Percentiles rank a stretch among this genome's conserved stretches.
phyloP scores from a whole-genome alignment of 257 asterid species.

The Solanum ahanhuiri region DNA sequence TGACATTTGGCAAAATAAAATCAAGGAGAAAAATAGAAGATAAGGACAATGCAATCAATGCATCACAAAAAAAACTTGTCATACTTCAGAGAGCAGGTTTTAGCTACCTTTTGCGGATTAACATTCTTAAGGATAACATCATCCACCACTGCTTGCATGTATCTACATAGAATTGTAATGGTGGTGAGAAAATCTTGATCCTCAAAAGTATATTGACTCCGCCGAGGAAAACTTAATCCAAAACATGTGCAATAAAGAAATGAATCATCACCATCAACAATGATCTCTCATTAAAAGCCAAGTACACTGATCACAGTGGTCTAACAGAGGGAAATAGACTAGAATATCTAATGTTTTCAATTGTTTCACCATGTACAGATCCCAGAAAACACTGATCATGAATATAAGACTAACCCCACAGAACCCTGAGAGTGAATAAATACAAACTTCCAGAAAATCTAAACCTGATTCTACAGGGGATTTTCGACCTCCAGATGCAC shows the following conservation, averaged over 20 bases:
- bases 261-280: not conserved
- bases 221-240: not conserved
- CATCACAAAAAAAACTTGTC: not conserved
- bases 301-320: not conserved
- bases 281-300: not conserved
- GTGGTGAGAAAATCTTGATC: not conserved
- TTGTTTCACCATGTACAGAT: not conserved
- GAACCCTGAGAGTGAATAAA: not conserved
- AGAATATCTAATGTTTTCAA: not conserved
- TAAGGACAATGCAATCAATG: not conserved
- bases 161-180: constrained; percentile 34
- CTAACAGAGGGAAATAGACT: not conserved
- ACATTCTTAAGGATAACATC: constrained; percentile 64
- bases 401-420: not conserved
- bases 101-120: constrained; percentile 63
- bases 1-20: constrained; percentile 10
- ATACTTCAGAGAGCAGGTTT: constrained; percentile 3
- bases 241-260: not conserved
- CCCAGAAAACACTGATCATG: not conserved
- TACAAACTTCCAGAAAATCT: not conserved
- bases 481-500: not conserved
- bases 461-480: not conserved
- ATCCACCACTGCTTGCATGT: constrained; percentile 94
- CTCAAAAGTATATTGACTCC: not conserved
- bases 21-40: not conserved